These are phyloP conservation scores for Saccharomycopsis fibuligera DNA, from an alignment of 805 yeast species.

Conservation along the genomic window DNA sequence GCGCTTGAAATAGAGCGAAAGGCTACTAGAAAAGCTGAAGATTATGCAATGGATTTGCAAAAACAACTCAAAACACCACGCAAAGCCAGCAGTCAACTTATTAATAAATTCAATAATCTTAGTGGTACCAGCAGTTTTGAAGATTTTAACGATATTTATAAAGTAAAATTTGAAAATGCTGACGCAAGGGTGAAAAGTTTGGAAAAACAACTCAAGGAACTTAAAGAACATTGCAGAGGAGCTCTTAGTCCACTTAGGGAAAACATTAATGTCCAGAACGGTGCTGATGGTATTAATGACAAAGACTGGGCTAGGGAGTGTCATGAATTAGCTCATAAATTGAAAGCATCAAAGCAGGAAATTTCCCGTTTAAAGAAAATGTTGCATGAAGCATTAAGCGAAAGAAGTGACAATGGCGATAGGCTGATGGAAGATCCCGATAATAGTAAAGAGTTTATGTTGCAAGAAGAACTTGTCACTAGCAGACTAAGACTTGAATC, in stretches of 20 bases:
- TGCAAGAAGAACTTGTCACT: slow-evolving; percentile 37
- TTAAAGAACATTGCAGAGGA: slow-evolving; percentile 16
- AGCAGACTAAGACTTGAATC: slow-evolving; percentile 54
- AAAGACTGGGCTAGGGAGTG: slow-evolving; percentile 30
- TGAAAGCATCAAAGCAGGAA: slow-evolving; percentile 38
- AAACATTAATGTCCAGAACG: slow-evolving; percentile 24
- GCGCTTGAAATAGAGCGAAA: slow-evolving; percentile 47
- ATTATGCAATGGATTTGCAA: slow-evolving; percentile 38
- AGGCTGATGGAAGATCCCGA: slow-evolving; percentile 11
- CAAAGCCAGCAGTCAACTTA: slow-evolving; percentile 4
- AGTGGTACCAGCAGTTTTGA: slow-evolving; percentile 2
- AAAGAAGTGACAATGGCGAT: slow-evolving; percentile 23
- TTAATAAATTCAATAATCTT: slow-evolving; percentile 10
- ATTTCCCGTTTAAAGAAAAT: slow-evolving; percentile 36
- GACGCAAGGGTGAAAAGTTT: slow-evolving; percentile 38
- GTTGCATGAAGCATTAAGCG: slow-evolving; percentile 32
- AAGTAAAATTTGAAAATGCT: slow-evolving; percentile 41
- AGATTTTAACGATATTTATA: slow-evolving; percentile 30
- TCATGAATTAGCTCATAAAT: slow-evolving; percentile 43
- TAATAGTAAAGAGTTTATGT: slow-evolving; percentile 27
- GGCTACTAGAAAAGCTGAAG: slow-evolving; percentile 46
- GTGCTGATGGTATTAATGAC: slow-evolving; percentile 26
- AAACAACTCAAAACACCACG: slow-evolving; percentile 28
- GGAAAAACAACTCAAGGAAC: slow-evolving; percentile 31
- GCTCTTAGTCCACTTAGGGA: slow-evolving; percentile 25